Evolutionary conservation across 1,284 basidiomycete species (phyloP), one percentile per base, ranked within the genome.

Genomic region (Pisolithus thermaeus): DNA sequence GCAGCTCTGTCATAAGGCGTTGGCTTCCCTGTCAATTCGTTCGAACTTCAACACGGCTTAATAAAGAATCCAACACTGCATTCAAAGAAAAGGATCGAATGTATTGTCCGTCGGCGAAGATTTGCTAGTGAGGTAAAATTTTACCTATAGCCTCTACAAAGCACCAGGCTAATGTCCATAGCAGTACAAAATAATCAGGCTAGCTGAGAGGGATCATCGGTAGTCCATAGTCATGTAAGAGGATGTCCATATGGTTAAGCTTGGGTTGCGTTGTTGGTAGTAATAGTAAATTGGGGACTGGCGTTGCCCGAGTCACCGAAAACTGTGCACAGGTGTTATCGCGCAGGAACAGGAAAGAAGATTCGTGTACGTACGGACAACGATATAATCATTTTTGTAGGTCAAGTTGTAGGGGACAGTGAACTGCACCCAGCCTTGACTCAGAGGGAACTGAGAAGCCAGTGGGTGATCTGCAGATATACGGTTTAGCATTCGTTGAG

Each of bases 371-470:
- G 59, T 55, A 73, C 75, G 52, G 18, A 61, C 70, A 53, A 76
- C 53, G 35, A 66, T 62, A 52, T 72, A 77, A 28, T 66, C 48
- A 23, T 50, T 42, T 14, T 62, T 44, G 3, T 47, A 8, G 1
- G 58, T 49, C 6, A 70, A 57, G 16, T 46, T n/a, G 11, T 56
- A n/a, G 1, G 76, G 77, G 27, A 77, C 70, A 3, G 48, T 59
- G 51, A 78, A 56, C 2, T 50, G 30, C 14, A 65, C 62, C 3
- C 41, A 47, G 3, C 76, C 77, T 7, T 57, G 46, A 49, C 60
- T 65, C 45, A 80, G 64, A 36, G 73, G 65, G 55, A 80, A 67
- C 16, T 65, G 54, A 11, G 54, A 44, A n/a, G 72, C 77, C 47
- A 79, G 61, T 11, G 77, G 76, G 49, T 69, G 46, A 2, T 61